A percentile compares a stretch with the other conserved stretches of the same genome.
These are phyloP conservation scores for Ustanciosporium gigantosporum DNA, from an alignment of 1,284 basidiomycete species.

Conservation along the genomic window DNA sequence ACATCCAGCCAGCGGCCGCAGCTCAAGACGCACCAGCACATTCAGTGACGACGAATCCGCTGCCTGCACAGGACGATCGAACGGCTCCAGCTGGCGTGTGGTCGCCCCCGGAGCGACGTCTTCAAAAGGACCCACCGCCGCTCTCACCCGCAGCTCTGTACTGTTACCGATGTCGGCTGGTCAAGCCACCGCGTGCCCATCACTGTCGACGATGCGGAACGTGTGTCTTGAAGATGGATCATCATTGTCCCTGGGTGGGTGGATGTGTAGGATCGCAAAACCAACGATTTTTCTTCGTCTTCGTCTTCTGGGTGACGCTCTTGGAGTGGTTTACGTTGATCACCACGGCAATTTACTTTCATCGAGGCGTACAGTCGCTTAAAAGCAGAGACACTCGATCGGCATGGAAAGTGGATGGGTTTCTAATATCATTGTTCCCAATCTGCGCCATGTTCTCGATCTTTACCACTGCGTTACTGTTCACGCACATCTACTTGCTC, in stretches of 20 bases:
- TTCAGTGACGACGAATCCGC: no score
- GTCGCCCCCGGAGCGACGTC: constrained; percentile 13
- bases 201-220: constrained; percentile 75
- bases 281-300: constrained; percentile 78
- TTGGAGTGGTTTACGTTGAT: constrained; percentile 70
- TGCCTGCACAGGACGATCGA: no score
- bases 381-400: constrained; percentile 21
- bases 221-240: constrained; percentile 75
- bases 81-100: no score
- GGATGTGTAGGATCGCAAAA: constrained; percentile 81
- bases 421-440: constrained; percentile 70
- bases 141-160: constrained; percentile 36
- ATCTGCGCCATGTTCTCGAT: constrained; percentile 70
- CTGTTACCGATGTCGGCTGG: constrained; percentile 62
- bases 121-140: constrained; percentile 15
- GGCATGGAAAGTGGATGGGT: constrained; percentile 66
- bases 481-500: constrained; percentile 71
- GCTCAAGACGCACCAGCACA: not conserved
- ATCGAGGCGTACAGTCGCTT: constrained; percentile 41
- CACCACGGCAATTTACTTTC: constrained; percentile 61
- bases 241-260: constrained; percentile 73
- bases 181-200: constrained; percentile 74
- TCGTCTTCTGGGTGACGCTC: constrained; percentile 68
- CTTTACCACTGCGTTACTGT: constrained; percentile 70
- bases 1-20: not conserved